A percentile compares a stretch with the other conserved stretches of the same genome.
Evolutionary conservation across 345 rosid species (phyloP).

Genomic region (Pugionium cornutum): DNA sequence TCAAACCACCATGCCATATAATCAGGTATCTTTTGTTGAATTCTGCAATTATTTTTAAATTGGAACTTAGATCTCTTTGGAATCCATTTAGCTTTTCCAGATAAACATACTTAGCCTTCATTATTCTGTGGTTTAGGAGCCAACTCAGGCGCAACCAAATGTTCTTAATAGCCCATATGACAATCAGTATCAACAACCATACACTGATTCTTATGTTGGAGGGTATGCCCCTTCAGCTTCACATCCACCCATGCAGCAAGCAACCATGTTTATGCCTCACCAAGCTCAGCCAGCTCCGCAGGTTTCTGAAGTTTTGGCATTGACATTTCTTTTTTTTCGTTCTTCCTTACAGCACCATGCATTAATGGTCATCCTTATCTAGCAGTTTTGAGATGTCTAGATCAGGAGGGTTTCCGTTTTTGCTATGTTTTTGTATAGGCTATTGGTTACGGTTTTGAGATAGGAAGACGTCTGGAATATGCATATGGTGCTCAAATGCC

Average conservation of each 20-base stretch:
- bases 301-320: slow-evolving; percentile 49
- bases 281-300: slow-evolving; percentile 57
- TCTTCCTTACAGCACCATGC: slow-evolving; percentile 19
- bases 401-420: slow-evolving; percentile 18
- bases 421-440: slow-evolving; percentile 12
- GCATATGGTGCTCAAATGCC: slow-evolving; percentile 4
- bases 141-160: slow-evolving; percentile 46
- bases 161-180: slow-evolving; percentile 53
- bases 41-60: slow-evolving; percentile 13
- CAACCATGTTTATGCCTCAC: slow-evolving; percentile 72
- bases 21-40: slow-evolving; percentile 28
- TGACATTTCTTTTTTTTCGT: slow-evolving; percentile 19
- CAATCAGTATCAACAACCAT: slow-evolving; percentile 61
- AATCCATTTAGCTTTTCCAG: slow-evolving; percentile 9
- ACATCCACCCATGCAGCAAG: slow-evolving; percentile 48
- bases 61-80: slow-evolving; percentile 21
- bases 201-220: slow-evolving; percentile 49
- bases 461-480: slow-evolving; percentile 13
- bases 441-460: slow-evolving; percentile 19
- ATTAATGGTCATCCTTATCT: slow-evolving; percentile 9
- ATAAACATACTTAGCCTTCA: slow-evolving; percentile 32
- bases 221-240: slow-evolving; percentile 53
- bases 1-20: slow-evolving; percentile 35
- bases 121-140: slow-evolving; percentile 34
- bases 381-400: slow-evolving; percentile 33